Base-by-base conservation (phyloP, 1,284 basidiomycete genomes). In the Cerrena zonata region DNA sequence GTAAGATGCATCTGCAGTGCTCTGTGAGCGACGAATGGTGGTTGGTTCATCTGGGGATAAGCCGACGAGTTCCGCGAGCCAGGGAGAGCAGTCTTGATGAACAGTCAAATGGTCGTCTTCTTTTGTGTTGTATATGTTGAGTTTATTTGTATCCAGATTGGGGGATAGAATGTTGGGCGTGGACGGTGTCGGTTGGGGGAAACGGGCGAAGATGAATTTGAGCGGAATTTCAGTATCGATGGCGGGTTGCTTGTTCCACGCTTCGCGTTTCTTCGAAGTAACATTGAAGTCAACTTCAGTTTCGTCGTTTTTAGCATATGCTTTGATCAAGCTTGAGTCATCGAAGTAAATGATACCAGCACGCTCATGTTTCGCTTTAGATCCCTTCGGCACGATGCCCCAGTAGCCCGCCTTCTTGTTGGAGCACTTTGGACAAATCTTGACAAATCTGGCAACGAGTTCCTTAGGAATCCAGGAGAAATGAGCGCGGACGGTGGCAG, bases 401-500 rank as follows among this genome's bases (percentile, higher is more conserved):
- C 30, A 34, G 30, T 15, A 34, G 30, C 68, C 68, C 34, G 65
- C 61, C 56, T 69, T 66, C 65, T 75, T 76, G 51, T 59, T 52
- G 30, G 59, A 71, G 57, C 89, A 91, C 10, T 83, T 82, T 7
- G 87, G 87, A 62, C 88, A 91, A 23, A 75, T 75, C 61, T 82
- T 82, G 62, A 90, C 81, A 60, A 89, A 91, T 52, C 78, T 78
- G 5, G 84, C 78, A 46, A 89, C 78, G 45, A 91, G 78, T 60
- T 85, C 85, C 66, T 88, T 89, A 13, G 89, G 88, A 39, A 91
- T 78, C 82, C 86, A 90, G 10, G 84, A 82, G 63, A 88, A 89
- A 58, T 79, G 76, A 53, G 78, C 69, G 47, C 80, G 73, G 39
- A 89, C 75, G 51, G 78, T 67, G 12, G 71, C 71, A 45, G 72